phyloP scores from a whole-genome alignment of 257 asterid species.

The Euphrasia confusa region DNA sequence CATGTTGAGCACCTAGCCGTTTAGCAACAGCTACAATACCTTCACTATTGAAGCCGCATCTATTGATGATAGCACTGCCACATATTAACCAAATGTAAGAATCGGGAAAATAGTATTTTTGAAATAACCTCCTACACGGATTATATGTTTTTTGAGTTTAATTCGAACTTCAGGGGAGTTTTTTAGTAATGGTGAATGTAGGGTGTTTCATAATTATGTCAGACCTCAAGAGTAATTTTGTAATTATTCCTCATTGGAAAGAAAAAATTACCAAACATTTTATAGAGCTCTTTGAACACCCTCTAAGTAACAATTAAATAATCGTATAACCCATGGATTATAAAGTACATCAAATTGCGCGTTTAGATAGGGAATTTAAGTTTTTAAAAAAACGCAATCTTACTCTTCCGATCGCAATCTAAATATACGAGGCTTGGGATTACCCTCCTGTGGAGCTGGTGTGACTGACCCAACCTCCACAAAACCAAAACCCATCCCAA shows the following conservation, averaged over 20 bases:
- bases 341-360: too few relatives aligned
- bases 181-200: too few relatives aligned
- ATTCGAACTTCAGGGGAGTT: too few relatives aligned
- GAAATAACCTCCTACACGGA: background rate
- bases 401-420: constrained; percentile 79
- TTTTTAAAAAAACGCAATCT: constrained; percentile 12
- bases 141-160: background rate
- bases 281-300: too few relatives aligned
- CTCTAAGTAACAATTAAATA: too few relatives aligned
- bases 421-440: constrained; percentile 97
- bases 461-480: constrained; percentile 99
- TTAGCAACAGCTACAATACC: constrained; percentile 97
- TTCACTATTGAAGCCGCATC: constrained; percentile 98
- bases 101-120: background rate
- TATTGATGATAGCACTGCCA: constrained; percentile 87
- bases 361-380: too few relatives aligned
- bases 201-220: too few relatives aligned
- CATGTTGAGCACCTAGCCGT: constrained; percentile 93
- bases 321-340: too few relatives aligned
- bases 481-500: constrained; percentile 93
- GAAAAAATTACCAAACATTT: too few relatives aligned
- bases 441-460: constrained; percentile 95
- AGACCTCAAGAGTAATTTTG: too few relatives aligned
- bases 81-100: constrained; percentile 17
- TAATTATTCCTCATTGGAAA: too few relatives aligned